Base-by-base conservation (phyloP, 2,329 filamentous ascomycete genomes). In the Pseudocercospora ulei region DNA sequence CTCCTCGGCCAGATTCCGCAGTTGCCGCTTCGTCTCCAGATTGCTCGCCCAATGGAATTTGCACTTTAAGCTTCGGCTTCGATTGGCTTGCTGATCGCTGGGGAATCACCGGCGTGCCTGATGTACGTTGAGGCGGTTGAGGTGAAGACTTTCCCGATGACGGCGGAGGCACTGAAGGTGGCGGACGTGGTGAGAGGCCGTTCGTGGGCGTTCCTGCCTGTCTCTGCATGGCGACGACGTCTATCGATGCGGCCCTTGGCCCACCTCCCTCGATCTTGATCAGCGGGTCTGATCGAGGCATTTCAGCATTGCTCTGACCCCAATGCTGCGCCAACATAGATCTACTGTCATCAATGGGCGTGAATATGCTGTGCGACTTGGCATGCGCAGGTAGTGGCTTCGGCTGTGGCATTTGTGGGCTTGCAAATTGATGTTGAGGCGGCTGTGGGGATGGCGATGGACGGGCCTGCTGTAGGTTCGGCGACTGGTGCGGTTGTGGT, bases 361-460 rank as follows among this genome's bases (percentile, higher is more conserved):
- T 98, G 58, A 96, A 96, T 43, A 98, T 96, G 60, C 87, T 95
- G 58, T 87, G 80, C 13, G 80, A 80, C 59, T 87, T 87, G 20
- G 70, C 63, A 20, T 65, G 62, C 12, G 56, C 64, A 5, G 70
- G 68, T 2, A 73, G 52, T 4, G 82, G 78, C 54, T 80, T 82
- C 2, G 80, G 78, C 47, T 82, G 66, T 50, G 39, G 76, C 65
- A 58, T 70, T 58, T 50, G 74, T 47, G 56, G 71, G 59, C 62
- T 76, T 56, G 58, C 65, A 57, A 66, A 72, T 52, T 63, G 60
- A 8, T 54, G 59, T 19, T 70, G 72, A 22, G 68, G 66, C 9
- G 68, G 68, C 46, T 74, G 71, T 24, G 68, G 65, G 48, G 68
- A 58, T 39, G 66, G 62, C 43, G 70, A 61, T 44, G 51, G 44